Base-by-base conservation (phyloP, 1,139 yeast species). In the Meyerozyma guilliermondii region DNA sequence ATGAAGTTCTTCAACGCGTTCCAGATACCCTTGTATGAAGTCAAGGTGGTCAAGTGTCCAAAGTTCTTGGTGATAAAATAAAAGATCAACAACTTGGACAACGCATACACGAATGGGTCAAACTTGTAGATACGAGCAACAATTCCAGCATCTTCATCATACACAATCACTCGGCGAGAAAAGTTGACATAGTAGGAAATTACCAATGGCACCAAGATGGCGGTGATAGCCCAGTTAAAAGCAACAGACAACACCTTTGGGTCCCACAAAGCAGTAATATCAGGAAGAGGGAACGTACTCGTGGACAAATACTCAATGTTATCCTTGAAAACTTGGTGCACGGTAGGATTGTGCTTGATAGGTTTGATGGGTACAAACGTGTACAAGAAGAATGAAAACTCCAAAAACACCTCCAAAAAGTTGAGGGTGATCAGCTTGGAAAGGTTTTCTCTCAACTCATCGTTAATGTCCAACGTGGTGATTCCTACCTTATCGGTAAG, bases 21-120 rank as follows among this genome's bases (percentile, higher is more conserved):
- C 48, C 59, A 58, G 40, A 70, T 52, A 31, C 72, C 69, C n/a
- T 58, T 49, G 43, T 71, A 60, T 33, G 66, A 45, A 43, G 47
- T 47, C 29, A 56, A 43, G 31, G 43, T 38, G 34, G 51, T 48
- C 45, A 51, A 47, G 18, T 53, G 51, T 28, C 68, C 60, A 27
- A 58, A 56, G 42, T 65, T 58, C 48, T 62, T 63, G 41, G 58
- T 53, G 47, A 77, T 50, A 46, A 70, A 62, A 63, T 72, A 76
- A 52, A 67, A 71, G 36, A 76, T 54, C 48, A 80, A 56, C 35
- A 75, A 60, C 56, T 80, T 78, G 45, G 70, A 47, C 50, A 80
- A 60, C 45, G 80, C 78, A 61, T 78, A 81, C 45, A 76, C 66
- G 50, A 80, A 71, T 30, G 86, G 85, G 59, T 81, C 87, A 57